phyloP scores from a whole-genome alignment of 148 eudicot genomes.

The Silene uniflora region DNA sequence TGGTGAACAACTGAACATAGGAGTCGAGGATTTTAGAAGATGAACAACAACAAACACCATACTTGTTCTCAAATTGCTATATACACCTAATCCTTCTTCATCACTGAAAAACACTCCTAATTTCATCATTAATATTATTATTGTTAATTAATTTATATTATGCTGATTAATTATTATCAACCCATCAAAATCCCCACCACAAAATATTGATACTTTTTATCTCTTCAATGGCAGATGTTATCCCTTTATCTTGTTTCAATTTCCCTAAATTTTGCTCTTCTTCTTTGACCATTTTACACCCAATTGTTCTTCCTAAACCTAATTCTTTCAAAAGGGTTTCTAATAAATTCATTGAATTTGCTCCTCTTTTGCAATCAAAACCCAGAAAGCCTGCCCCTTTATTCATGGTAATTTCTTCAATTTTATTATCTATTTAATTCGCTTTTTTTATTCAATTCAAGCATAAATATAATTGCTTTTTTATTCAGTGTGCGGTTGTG shows the following conservation, averaged over 20 bases:
- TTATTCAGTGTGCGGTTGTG: background rate
- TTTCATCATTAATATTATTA: no score
- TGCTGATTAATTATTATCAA: background rate
- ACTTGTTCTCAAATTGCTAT: background rate
- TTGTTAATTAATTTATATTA: no score
- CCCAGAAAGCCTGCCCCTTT: slow-evolving; percentile 35
- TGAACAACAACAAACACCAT: background rate
- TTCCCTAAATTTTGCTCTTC: slow-evolving; percentile 19
- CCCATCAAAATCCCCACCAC: background rate
- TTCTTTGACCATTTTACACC: slow-evolving; percentile 30
- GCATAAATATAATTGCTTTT: background rate
- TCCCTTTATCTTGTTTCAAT: slow-evolving; percentile 34
- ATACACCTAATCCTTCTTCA: background rate
- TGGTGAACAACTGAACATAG: background rate
- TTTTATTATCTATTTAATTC: background rate
- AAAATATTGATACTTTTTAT: background rate
- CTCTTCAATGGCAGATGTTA: slow-evolving; percentile 52
- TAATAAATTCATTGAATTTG: slow-evolving; percentile 18
- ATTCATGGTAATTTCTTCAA: slow-evolving; percentile 38
- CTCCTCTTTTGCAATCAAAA: slow-evolving; percentile 19
- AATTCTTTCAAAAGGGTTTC: slow-evolving; percentile 25
- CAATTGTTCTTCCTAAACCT: slow-evolving; percentile 18
- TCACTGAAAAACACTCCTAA: background rate
- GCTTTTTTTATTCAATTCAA: background rate
- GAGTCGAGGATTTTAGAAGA: background rate